A percentile compares a stretch with the other conserved stretches of the same genome.
phyloP scores from a whole-genome alignment of 2,329 filamentous ascomycete species.

The Talaromyces sp. region DNA sequence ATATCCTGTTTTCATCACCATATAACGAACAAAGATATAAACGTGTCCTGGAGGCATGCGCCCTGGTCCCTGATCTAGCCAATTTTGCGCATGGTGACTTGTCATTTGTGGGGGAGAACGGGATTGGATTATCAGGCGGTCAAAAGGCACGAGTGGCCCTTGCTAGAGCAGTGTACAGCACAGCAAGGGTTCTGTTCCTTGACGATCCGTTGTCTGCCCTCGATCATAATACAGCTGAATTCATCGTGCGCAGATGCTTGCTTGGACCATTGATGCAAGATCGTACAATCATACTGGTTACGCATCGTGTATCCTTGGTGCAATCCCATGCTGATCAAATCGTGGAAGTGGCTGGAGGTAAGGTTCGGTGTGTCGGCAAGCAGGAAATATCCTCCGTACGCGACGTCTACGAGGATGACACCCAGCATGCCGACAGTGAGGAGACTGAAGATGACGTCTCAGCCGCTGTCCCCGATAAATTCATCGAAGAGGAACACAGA shows the following conservation, averaged over 20 bases:
- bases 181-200: slow-evolving; percentile 50
- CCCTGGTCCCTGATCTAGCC: slow-evolving; percentile 56
- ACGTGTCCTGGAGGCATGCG: slow-evolving; percentile 62
- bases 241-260: slow-evolving; percentile 55
- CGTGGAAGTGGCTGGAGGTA: slow-evolving; percentile 62
- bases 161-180: slow-evolving; percentile 57
- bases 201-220: slow-evolving; percentile 58
- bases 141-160: slow-evolving; percentile 58
- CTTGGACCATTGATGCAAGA: slow-evolving; percentile 50
- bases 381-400: slow-evolving; percentile 43
- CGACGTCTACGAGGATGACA: slow-evolving; percentile 29
- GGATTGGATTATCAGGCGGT: slow-evolving; percentile 56
- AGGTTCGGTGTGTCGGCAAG: slow-evolving; percentile 47
- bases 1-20: slow-evolving; percentile 59
- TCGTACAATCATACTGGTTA: slow-evolving; percentile 56
- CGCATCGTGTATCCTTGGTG: slow-evolving; percentile 66
- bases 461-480: slow-evolving; percentile 62
- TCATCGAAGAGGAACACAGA: slow-evolving; percentile 71
- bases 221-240: slow-evolving; percentile 61
- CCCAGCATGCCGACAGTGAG: slow-evolving; percentile 16
- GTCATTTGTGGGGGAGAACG: slow-evolving; percentile 58
- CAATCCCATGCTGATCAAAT: slow-evolving; percentile 67
- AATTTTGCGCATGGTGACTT: slow-evolving; percentile 61
- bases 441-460: slow-evolving; percentile 40
- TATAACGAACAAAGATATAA: slow-evolving; percentile 67